A percentile compares a stretch with the other conserved stretches of the same genome.
phyloP scores from a whole-genome alignment of 371 early-diverging fungal species.

The Haplosporangium sp. region DNA sequence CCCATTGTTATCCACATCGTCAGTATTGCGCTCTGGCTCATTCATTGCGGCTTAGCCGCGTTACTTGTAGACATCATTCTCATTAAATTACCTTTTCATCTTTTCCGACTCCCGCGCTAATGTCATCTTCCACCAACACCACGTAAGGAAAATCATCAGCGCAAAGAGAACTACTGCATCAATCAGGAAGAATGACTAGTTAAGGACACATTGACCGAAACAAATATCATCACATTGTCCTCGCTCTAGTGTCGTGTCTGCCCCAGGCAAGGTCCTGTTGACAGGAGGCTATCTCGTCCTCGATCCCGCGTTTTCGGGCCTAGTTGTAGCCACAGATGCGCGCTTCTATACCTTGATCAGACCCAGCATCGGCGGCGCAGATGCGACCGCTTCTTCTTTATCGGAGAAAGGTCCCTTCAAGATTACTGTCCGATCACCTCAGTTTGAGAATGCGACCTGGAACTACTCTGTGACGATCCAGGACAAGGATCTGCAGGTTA shows the following conservation, averaged over 20 bases:
- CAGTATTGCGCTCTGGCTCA: too few species aligned
- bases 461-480: conserved; percentile 57
- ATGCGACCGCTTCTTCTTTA: conserved; percentile 1
- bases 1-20: too few species aligned
- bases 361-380: conserved; percentile 13
- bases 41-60: too few species aligned
- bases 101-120: too few species aligned
- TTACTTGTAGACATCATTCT: too few species aligned
- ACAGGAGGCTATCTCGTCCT: conserved; percentile 96
- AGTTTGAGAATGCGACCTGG: conserved; percentile 78
- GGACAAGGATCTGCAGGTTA: conserved; percentile 23
- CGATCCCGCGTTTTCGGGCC: conserved; percentile 81
- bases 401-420: conserved; percentile 16
- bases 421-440: conserved; percentile 74
- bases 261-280: conserved; percentile 95
- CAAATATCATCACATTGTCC: neutral
- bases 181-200: neutral
- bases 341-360: conserved; percentile 83
- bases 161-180: neutral
- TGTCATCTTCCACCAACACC: conserved; percentile 15
- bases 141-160: conserved; percentile 10
- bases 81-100: too few species aligned
- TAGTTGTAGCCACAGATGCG: conserved; percentile 86
- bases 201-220: neutral
- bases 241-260: conserved; percentile 68